phyloP scores from a whole-genome alignment of 345 rosid species.

The Lepidium africanum region DNA sequence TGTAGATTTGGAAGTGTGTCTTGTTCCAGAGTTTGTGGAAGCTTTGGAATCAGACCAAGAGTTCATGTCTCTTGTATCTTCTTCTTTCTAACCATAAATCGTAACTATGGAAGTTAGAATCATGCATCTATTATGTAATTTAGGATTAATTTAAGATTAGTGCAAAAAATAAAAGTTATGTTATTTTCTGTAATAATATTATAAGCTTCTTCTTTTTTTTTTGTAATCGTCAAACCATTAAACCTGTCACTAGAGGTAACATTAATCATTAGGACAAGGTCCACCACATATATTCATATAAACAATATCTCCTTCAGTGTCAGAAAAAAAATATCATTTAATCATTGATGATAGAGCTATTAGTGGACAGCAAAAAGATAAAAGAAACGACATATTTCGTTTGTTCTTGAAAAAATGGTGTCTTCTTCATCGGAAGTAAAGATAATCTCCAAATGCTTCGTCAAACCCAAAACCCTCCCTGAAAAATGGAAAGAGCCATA shows the following conservation, averaged over 20 bases:
- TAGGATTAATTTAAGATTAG: neutral
- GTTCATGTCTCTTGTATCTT: slow-evolving; percentile 28
- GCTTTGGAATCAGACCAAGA: slow-evolving; percentile 51
- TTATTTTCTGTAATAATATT: too few relatives aligned
- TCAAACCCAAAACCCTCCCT: slow-evolving; percentile 38
- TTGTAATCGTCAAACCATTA: too few relatives aligned
- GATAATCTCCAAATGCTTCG: slow-evolving; percentile 44
- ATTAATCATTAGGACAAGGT: too few relatives aligned
- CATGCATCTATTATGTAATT: neutral
- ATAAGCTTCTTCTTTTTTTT: too few relatives aligned
- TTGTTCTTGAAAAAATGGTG: neutral
- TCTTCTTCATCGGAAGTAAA: slow-evolving; percentile 18
- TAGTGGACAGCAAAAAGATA: neutral
- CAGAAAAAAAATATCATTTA: too few relatives aligned
- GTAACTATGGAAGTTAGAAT: neutral
- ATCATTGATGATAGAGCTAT: neutral
- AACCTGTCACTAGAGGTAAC: too few relatives aligned
- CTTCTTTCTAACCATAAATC: neutral
- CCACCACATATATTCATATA: too few relatives aligned
- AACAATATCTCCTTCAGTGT: too few relatives aligned
- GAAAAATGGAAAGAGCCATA: slow-evolving; percentile 38
- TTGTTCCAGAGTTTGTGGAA: slow-evolving; percentile 41
- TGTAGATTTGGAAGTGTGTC: slow-evolving; percentile 58
- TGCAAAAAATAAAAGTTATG: too few relatives aligned
- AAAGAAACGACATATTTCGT: neutral